phyloP scores from a whole-genome alignment of 306 rosid genomes.

The Vigna mungo region DNA sequence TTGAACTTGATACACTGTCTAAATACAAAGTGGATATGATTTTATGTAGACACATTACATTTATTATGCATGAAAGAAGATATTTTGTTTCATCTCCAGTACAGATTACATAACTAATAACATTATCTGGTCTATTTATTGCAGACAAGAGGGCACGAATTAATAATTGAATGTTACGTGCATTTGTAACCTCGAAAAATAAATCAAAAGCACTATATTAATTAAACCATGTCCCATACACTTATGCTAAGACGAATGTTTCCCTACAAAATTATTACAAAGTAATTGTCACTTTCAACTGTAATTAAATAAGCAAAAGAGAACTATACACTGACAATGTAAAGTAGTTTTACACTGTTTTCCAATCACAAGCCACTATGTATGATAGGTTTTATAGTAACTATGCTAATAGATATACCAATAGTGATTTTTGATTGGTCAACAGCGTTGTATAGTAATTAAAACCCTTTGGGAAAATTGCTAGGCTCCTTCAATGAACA shows the following conservation, averaged over 20 bases:
- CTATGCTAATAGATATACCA: background rate
- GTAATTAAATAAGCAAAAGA: background rate
- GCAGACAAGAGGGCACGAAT: background rate
- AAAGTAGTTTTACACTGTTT: no score
- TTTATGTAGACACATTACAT: no score
- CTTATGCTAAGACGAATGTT: background rate
- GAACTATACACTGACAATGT: background rate
- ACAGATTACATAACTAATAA: no score
- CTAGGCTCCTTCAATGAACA: conserved; percentile 18
- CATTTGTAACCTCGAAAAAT: background rate
- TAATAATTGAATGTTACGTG: background rate
- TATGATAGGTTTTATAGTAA: no score
- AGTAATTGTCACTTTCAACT: conserved; percentile 15
- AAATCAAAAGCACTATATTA: background rate
- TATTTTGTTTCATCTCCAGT: no score
- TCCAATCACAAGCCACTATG: background rate
- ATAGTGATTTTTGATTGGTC: background rate
- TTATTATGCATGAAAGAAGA: no score
- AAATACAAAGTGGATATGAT: background rate
- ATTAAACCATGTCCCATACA: conserved; percentile 24
- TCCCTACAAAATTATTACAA: conserved; percentile 41
- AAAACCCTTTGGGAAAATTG: background rate
- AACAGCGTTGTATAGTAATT: background rate
- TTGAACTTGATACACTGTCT: no score
- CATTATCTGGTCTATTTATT: background rate